Percentiles rank a stretch among this genome's conserved stretches.
Evolutionary conservation across 768 basidiomycete genomes (phyloP).

Genomic region (Zangia roseola): DNA sequence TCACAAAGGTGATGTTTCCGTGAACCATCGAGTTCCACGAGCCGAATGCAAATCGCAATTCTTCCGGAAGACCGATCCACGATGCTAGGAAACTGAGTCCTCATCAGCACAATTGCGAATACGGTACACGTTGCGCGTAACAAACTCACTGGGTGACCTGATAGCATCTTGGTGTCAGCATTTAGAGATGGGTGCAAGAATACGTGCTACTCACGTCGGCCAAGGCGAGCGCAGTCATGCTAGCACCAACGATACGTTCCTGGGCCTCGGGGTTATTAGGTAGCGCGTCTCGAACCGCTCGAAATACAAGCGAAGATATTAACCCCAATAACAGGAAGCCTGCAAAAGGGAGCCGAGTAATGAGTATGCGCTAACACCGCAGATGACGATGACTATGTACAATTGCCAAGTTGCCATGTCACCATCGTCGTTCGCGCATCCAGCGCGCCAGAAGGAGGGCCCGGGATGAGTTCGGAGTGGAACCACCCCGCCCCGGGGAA

Average conservation of each 20-base stretch:
- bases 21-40: slow-evolving; percentile 74
- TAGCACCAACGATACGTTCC: slow-evolving; percentile 65
- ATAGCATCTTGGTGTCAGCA: background rate
- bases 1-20: slow-evolving; percentile 68
- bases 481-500: slow-evolving; percentile 67
- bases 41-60: slow-evolving; percentile 47
- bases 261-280: slow-evolving; percentile 56
- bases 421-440: slow-evolving; percentile 58
- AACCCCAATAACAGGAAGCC: slow-evolving; percentile 66
- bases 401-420: slow-evolving; percentile 67
- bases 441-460: slow-evolving; percentile 26
- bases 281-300: slow-evolving; percentile 61
- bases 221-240: slow-evolving; percentile 59
- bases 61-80: slow-evolving; percentile 55
- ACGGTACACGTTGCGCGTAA: background rate
- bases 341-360: slow-evolving; percentile 20
- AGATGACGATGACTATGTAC: slow-evolving; percentile 31
- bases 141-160: slow-evolving; percentile 62
- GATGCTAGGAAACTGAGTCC: slow-evolving; percentile 53
- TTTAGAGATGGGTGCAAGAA: background rate
- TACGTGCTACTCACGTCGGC: slow-evolving; percentile 56
- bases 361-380: background rate
- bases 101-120: background rate
- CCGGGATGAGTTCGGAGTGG: slow-evolving; percentile 60
- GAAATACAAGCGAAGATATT: slow-evolving; percentile 64